Conservation (phyloP, 1,139 yeast genomes). For the Protomyces gravidus region DNA sequence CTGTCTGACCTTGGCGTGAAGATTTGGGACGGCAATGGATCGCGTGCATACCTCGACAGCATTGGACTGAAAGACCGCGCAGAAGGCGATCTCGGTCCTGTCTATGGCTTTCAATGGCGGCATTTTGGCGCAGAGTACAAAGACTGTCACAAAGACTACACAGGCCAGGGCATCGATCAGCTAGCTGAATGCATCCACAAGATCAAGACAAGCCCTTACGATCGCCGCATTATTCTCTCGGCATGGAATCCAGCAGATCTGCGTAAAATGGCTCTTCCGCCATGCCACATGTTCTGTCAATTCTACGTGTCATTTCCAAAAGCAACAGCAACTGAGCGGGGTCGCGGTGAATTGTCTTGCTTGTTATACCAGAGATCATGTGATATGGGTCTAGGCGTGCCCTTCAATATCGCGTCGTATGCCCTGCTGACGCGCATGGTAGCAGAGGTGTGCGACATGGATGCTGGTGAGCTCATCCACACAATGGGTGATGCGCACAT, state of each 20-base stretch:
- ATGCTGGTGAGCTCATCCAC: conserved; percentile 90
- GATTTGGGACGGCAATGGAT: conserved; percentile 99
- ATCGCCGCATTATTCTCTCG: conserved; percentile 84
- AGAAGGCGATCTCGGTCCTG: conserved; percentile 96
- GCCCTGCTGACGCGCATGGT: conserved; percentile 90
- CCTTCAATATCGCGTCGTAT: conserved; percentile 94
- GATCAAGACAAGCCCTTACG: conserved; percentile 82
- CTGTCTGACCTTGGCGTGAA: conserved; percentile 78
- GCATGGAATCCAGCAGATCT: conserved; percentile 99
- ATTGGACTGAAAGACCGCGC: conserved; percentile 74
- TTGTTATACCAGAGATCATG: conserved; percentile 94
- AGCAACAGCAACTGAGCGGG: conserved; percentile 37
- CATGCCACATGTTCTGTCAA: conserved; percentile 95
- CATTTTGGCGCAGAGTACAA: conserved; percentile 92
- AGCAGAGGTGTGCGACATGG: conserved; percentile 89
- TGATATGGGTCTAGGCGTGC: conserved; percentile 98
- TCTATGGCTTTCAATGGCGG: conserved; percentile 98
- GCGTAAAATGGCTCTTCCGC: conserved; percentile 91
- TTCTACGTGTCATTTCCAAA: conserved; percentile 81
- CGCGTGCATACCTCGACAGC: conserved; percentile 79
- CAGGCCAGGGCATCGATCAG: conserved; percentile 88
- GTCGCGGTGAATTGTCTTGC: conserved; percentile 71
- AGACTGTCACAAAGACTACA: conserved; percentile 80
- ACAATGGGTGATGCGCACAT: conserved; percentile 97
- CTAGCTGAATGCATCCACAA: conserved; percentile 72